Evolutionary conservation across 306 rosid genomes (phyloP), one percentile per base, ranked within the genome.

Genomic region (Cicer cuneatum): DNA sequence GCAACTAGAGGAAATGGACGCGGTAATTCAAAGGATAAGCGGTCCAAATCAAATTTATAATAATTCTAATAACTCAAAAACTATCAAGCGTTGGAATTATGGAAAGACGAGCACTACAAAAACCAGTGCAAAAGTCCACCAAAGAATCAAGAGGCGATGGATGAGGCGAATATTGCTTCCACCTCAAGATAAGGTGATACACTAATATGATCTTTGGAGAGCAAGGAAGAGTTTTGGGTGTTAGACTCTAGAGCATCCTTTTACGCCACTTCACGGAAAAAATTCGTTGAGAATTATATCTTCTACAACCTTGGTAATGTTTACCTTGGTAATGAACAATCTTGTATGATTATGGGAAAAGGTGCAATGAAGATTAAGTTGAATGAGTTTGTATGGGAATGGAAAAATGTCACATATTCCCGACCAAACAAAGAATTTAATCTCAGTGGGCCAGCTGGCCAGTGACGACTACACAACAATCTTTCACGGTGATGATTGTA

Each of bases 181-280:
- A 60, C 46, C 45, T 60, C 45, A 13, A 10, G 45, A 60, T 2
- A 8, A 13, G 19, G 40, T 33, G 21, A 60, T 35, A 21, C 19
- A 8, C 35, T 60, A 10, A 60, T 35, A 60, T 60, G 66, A 16
- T 60, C 46, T 35, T 35, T 60, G 9, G 66, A 61, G 14, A 37
- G 12, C 18, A 8, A 63, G 13, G 69, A 63, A 8, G 47, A 14
- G 35, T 40, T 8, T 63, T 39, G 14, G 49, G 48, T 39, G 7
- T 15, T 40, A 63, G 33, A 63, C 8, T 63, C 14, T 63, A n/a
- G 33, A 21, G 29, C 29, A 21, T 21, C 29, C 29, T 21, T 21
- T 21, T 3, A 21, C 0, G 2, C 2, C 2, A 63, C 49, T 8
- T 63, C 69, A 0, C n/a, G 15, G 4, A 15, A 7, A 15, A 3